Conservation (phyloP, 768 basidiomycete species). For the Serpula lacrymans region DNA sequence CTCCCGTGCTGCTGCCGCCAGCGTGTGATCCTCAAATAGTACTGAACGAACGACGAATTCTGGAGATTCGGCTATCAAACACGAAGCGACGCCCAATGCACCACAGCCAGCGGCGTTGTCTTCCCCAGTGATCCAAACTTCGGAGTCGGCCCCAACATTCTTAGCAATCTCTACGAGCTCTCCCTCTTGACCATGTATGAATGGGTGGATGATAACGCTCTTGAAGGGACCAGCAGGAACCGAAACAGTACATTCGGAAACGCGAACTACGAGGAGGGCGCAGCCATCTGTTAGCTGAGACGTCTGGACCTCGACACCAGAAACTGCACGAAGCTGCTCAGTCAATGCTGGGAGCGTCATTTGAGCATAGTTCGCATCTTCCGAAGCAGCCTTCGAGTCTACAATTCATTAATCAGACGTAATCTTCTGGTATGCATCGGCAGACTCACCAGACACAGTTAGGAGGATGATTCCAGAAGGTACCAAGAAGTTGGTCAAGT, state of each 20-base stretch:
- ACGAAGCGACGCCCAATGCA: constrained; percentile 25
- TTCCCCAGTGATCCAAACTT: constrained; percentile 26
- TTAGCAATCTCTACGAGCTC: constrained; percentile 23
- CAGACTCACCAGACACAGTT: constrained; percentile 17
- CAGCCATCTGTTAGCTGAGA: background rate
- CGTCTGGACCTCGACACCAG: background rate
- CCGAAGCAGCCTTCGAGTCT: constrained; percentile 12
- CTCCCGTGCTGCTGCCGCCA: constrained; percentile 19
- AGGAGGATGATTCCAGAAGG: constrained; percentile 18
- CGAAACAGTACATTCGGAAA: background rate
- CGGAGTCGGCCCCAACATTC: constrained; percentile 20
- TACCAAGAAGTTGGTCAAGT: constrained; percentile 22
- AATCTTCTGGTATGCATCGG: constrained; percentile 8
- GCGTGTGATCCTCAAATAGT: constrained; percentile 26
- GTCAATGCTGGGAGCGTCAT: no score
- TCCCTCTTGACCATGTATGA: constrained; percentile 22
- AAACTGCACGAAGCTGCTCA: background rate
- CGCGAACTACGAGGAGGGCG: constrained; percentile 4
- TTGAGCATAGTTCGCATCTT: no score
- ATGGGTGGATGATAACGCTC: constrained; percentile 22
- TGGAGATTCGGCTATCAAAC: constrained; percentile 25
- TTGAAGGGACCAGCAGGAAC: constrained; percentile 17
- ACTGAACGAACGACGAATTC: constrained; percentile 25
- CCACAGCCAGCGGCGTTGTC: constrained; percentile 27
- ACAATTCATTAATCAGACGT: constrained; percentile 12